Base-by-base conservation (phyloP, 768 basidiomycete genomes). In the Trametes cinnabarina region DNA sequence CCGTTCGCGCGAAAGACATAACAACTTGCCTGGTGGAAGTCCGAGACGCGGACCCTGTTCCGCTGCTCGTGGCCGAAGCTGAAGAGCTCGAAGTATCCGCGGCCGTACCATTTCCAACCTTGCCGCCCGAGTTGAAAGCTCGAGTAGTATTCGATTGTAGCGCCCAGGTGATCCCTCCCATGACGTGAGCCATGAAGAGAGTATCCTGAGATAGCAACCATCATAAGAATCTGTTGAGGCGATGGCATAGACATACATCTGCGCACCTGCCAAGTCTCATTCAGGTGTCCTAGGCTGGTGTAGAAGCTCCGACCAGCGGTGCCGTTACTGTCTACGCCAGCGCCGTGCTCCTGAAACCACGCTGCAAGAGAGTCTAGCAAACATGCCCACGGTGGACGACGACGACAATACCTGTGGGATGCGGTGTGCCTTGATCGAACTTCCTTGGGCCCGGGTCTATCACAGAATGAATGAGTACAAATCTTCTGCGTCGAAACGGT, bases 321-420 rank as follows among this genome's bases (percentile, higher is more conserved):
- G 23, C 78, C 69, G 19, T 76, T 71, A 25, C 67, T 69, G 61
- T 82, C 75, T 3, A 83, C 81, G 0, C 90, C 90, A 26, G 86
- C 83, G 17, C 88, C 88, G 3, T 77, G 80, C 62, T 87, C 85
- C 71, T 92, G 91, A 69, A 81, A 93, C 92, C 91, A 94, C 20
- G 93, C 91, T 91, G 40, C 10, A 37, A 25, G n/a, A 17, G 12
- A 25, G 15, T n/a, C 12, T 25, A 28, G 23, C 41, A 12, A 32
- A 32, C 7, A 6, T 32, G 30, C 12, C 17, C 37, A n/a, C 9
- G 11, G 37, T 15, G 14, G n/a, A n/a, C 37, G 15, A 15, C 15
- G 5, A 15, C 17, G 19, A 41, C 63, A 76, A 63, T 69, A 85
- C 90, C 88, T 63, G 85, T 82, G 2, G 92, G 92, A 73, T 92